These are phyloP conservation scores for Tolypocladium endophyticum DNA, from an alignment of 2,329 filamentous ascomycete genomes.

Conservation along the genomic window DNA sequence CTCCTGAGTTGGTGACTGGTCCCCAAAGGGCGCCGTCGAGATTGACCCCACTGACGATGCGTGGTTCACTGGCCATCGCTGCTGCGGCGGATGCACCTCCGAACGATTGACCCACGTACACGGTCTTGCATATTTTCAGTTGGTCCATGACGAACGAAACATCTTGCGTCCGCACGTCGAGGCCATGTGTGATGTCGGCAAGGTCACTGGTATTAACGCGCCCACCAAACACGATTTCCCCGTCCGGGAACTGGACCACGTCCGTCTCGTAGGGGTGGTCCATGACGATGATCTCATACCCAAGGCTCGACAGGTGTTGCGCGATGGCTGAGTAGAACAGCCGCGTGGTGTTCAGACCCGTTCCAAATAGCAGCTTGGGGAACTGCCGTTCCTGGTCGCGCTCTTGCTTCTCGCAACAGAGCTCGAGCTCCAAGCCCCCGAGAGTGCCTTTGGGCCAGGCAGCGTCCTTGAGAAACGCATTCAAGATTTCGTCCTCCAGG, in stretches of 20 bases:
- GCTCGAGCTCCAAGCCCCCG: slow-evolving; percentile 8
- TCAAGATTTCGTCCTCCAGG: slow-evolving; percentile 11
- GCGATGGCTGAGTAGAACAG: slow-evolving; percentile 28
- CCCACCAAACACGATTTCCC: slow-evolving; percentile 15
- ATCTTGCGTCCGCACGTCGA: slow-evolving; percentile 14
- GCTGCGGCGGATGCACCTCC: slow-evolving; percentile 21
- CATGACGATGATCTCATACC: slow-evolving; percentile 29
- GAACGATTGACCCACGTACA: slow-evolving; percentile 21
- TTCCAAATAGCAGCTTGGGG: slow-evolving; percentile 2
- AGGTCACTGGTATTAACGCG: slow-evolving; percentile 6
- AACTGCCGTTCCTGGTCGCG: not conserved
- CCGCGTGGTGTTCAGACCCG: slow-evolving; percentile 13
- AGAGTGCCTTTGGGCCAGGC: slow-evolving; percentile 10
- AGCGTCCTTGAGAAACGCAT: slow-evolving; percentile 3
- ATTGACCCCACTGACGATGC: slow-evolving; percentile 23
- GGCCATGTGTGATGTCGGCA: slow-evolving; percentile 6
- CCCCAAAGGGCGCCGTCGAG: slow-evolving; percentile 25
- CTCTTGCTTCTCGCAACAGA: slow-evolving; percentile 9
- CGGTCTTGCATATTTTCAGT: slow-evolving; percentile 10
- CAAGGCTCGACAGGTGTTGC: slow-evolving; percentile 26
- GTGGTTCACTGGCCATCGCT: slow-evolving; percentile 16
- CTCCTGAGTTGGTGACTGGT: slow-evolving; percentile 10
- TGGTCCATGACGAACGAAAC: slow-evolving; percentile 17
- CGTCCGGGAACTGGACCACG: slow-evolving; percentile 28
- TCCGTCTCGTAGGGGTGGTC: slow-evolving; percentile 32